Evolutionary conservation across 495 filamentous ascomycete species (phyloP).

Genomic region (Aspergillus incahuasiensis): DNA sequence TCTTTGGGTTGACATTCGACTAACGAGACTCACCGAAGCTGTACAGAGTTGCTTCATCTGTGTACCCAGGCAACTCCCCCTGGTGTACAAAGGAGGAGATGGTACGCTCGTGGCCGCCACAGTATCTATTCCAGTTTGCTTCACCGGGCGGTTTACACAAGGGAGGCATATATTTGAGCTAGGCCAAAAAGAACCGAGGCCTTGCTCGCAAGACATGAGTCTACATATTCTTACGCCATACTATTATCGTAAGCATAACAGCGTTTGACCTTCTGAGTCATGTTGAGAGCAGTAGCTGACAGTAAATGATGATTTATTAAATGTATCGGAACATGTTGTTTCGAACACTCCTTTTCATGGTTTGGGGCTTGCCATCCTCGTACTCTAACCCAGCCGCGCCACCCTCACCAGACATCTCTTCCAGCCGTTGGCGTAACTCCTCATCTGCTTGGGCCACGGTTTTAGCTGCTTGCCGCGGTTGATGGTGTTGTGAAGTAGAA

Average conservation of each 20-base stretch:
- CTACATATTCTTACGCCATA: background rate
- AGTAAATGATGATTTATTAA: conserved; percentile 22
- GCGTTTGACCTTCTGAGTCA: background rate
- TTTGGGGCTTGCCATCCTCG: conserved; percentile 67
- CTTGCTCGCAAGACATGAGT: background rate
- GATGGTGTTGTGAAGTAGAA: conserved; percentile 2
- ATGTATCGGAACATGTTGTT: conserved; percentile 77
- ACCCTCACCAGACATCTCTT: conserved; percentile 67
- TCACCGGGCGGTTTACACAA: background rate
- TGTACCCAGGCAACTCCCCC: background rate
- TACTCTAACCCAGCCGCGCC: conserved; percentile 75
- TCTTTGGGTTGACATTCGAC: background rate
- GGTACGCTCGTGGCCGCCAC: background rate
- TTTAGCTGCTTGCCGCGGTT: conserved; percentile 29
- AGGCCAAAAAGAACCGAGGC: background rate
- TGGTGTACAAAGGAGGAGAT: background rate
- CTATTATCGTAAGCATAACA: background rate
- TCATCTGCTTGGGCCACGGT: conserved; percentile 61
- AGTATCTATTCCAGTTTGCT: background rate
- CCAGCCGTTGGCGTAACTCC: conserved; percentile 61
- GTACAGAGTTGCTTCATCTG: background rate
- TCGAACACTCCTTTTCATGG: conserved; percentile 74
- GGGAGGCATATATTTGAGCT: background rate
- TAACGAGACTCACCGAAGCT: background rate
- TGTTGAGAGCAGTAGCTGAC: background rate